Evolutionary conservation across 306 rosid species (phyloP).

Genomic region (Acmispon strigosus): DNA sequence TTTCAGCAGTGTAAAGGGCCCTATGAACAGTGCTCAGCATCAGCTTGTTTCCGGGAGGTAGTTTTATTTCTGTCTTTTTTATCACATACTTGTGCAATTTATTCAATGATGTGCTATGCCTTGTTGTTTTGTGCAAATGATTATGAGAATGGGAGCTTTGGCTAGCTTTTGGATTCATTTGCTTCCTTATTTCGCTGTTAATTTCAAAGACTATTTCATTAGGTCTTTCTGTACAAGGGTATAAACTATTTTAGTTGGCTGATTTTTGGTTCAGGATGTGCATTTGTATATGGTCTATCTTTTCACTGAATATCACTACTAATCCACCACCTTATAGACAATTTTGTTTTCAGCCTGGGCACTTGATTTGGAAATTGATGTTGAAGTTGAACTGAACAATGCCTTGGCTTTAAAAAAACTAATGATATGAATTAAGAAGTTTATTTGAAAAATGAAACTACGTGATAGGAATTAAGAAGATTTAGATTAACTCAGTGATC

Average conservation of each 20-base stretch:
- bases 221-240: background rate
- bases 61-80: background rate
- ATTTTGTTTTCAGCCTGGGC: background rate
- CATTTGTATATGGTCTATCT: constrained; percentile 9
- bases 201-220: background rate
- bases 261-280: background rate
- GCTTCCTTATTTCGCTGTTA: background rate
- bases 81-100: constrained; percentile 4
- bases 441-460: background rate
- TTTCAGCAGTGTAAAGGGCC: constrained; percentile 58
- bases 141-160: background rate
- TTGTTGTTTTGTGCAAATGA: background rate
- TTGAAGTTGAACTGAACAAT: background rate
- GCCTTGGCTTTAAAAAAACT: background rate
- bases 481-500: background rate
- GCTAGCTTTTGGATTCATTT: background rate
- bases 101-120: constrained; percentile 3
- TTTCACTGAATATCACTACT: background rate
- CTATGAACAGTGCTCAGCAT: constrained; percentile 69
- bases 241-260: background rate
- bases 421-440: background rate
- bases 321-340: background rate
- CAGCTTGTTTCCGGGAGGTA: constrained; percentile 95
- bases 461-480: background rate
- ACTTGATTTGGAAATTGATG: background rate